These are phyloP conservation scores for Camellia japonica DNA, from an alignment of 148 eudicot genomes.

Conservation along the genomic window DNA sequence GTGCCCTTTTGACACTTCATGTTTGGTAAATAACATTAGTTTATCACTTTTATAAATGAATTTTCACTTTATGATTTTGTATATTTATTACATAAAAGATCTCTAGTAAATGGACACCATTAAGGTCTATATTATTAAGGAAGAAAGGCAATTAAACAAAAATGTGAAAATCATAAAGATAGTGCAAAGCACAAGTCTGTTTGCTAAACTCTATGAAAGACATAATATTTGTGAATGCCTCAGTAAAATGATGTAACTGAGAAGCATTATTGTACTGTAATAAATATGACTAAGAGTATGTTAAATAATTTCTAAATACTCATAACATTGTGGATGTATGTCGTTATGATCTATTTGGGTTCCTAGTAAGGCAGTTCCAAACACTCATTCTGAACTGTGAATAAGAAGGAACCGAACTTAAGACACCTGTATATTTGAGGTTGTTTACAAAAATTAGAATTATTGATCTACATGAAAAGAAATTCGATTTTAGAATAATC, in stretches of 20 bases:
- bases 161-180: constrained; percentile 13
- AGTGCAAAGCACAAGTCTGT: constrained; percentile 14
- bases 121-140: constrained; percentile 16
- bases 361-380: background rate
- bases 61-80: constrained; percentile 12
- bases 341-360: background rate
- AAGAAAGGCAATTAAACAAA: constrained; percentile 17
- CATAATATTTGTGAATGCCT: constrained; percentile 2
- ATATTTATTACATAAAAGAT: too few species aligned
- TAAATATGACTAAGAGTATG: background rate
- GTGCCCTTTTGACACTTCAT: constrained; percentile 13
- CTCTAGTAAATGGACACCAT: background rate
- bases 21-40: constrained; percentile 17
- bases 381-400: constrained; percentile 14
- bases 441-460: too few species aligned
- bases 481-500: background rate
- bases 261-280: too few species aligned
- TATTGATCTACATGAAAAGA: background rate
- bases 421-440: too few species aligned
- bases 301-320: background rate
- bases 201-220: constrained; percentile 8
- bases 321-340: background rate
- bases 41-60: constrained; percentile 27
- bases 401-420: background rate
- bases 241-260: too few species aligned